A percentile compares a stretch with the other conserved stretches of the same genome.
phyloP scores from a whole-genome alignment of 2,329 filamentous ascomycete genomes.

The Penicillium expansum region DNA sequence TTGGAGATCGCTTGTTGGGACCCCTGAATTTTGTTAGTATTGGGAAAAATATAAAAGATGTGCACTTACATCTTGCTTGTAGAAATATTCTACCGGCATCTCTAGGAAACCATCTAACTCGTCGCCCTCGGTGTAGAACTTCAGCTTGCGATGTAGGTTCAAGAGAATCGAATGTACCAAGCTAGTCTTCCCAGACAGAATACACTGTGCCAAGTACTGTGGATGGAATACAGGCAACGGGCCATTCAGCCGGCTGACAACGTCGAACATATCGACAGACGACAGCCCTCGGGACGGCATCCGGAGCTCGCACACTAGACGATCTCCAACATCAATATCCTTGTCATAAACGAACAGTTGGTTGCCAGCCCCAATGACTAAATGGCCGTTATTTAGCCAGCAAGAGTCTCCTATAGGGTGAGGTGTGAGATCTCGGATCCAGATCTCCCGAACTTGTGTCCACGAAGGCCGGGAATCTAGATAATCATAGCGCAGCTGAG shows the following conservation, averaged over 20 bases:
- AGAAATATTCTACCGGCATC: slow-evolving; percentile 51
- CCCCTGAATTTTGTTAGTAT: slow-evolving; percentile 30
- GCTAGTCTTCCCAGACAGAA: slow-evolving; percentile 71
- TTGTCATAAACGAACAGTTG: slow-evolving; percentile 84
- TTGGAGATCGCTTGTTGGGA: slow-evolving; percentile 46
- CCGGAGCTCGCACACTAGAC: slow-evolving; percentile 57
- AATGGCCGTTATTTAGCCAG: slow-evolving; percentile 80
- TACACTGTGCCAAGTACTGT: slow-evolving; percentile 82
- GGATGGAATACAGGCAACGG: slow-evolving; percentile 89
- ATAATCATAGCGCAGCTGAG: slow-evolving; percentile 89
- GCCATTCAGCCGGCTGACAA: slow-evolving; percentile 80
- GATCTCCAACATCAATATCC: slow-evolving; percentile 63
- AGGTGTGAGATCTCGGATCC: slow-evolving; percentile 75
- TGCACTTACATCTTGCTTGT: slow-evolving; percentile 43
- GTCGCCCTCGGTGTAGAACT: slow-evolving; percentile 80
- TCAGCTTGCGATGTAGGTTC: slow-evolving; percentile 70
- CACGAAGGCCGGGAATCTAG: slow-evolving; percentile 85
- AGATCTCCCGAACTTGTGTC: slow-evolving; percentile 79
- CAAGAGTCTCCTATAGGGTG: slow-evolving; percentile 91
- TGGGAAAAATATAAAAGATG: slow-evolving; percentile 12
- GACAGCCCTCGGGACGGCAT: slow-evolving; percentile 49
- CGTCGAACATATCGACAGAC: slow-evolving; percentile 71
- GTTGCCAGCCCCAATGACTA: slow-evolving; percentile 86
- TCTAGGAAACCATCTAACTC: slow-evolving; percentile 74
- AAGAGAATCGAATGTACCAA: slow-evolving; percentile 72